These are phyloP conservation scores for Lanzia echinophila DNA, from an alignment of 2,329 filamentous ascomycete species.

Conservation along the genomic window DNA sequence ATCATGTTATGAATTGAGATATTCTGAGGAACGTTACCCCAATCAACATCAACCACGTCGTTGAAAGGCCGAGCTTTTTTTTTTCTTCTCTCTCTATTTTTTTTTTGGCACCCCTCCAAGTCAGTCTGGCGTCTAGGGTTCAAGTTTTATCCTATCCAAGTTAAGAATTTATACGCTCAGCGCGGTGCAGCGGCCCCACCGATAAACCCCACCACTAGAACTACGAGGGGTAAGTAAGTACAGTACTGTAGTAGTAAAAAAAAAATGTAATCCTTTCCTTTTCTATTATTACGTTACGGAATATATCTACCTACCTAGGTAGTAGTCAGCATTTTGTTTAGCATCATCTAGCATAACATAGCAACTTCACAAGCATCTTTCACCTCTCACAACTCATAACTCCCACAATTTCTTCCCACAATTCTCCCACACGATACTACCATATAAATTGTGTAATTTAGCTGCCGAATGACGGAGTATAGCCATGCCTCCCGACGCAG, in stretches of 20 bases:
- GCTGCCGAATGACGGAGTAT: conserved; percentile 7
- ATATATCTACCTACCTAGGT: too few species aligned
- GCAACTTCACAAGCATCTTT: neutral
- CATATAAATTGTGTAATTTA: neutral
- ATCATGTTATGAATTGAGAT: neutral
- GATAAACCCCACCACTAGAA: neutral
- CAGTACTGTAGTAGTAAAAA: neutral
- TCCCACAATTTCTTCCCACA: neutral
- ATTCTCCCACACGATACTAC: neutral
- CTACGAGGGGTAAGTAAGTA: neutral
- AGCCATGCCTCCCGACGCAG: conserved; percentile 1
- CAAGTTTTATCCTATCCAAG: neutral
- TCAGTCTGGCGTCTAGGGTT: conserved; percentile 7
- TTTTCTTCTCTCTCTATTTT: too few species aligned
- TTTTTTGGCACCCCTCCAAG: neutral
- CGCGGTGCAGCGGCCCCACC: conserved; percentile 5
- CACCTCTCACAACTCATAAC: neutral
- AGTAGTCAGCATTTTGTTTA: neutral
- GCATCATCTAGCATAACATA: neutral
- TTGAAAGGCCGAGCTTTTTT: conserved; percentile 12
- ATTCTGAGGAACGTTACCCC: conserved; percentile 21
- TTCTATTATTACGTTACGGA: too few species aligned
- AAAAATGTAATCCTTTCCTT: neutral
- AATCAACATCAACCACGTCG: conserved; percentile 29
- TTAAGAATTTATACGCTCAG: conserved; percentile 12